phyloP scores from a whole-genome alignment of 2,329 filamentous ascomycete genomes.

The Massarina eburnea region DNA sequence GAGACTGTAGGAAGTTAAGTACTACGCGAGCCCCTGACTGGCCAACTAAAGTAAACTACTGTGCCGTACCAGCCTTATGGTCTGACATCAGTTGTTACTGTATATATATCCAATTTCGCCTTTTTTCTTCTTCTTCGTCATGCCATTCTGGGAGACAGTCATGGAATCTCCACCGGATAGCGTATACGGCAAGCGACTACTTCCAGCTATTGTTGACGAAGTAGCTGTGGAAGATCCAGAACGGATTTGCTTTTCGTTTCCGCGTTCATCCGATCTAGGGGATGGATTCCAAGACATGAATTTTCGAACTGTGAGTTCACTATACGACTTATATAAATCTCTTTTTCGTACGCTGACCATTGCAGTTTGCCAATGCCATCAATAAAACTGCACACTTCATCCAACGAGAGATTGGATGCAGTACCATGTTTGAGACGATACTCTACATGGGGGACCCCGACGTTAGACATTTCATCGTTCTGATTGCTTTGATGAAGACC shows the following conservation, averaged over 20 bases:
- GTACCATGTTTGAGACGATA: conserved; percentile 28
- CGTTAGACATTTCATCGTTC: conserved; percentile 41
- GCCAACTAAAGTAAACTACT: background rate
- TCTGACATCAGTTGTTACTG: background rate
- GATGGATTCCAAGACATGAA: conserved; percentile 36
- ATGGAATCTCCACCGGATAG: conserved; percentile 18
- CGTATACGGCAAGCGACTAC: conserved; percentile 24
- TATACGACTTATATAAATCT: conserved; percentile 14
- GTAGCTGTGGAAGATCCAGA: conserved; percentile 23
- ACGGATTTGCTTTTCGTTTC: conserved; percentile 26
- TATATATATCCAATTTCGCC: background rate
- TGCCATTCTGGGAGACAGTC: conserved; percentile 35
- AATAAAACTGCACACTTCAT: conserved; percentile 37
- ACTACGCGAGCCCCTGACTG: background rate
- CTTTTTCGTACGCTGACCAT: conserved; percentile 14
- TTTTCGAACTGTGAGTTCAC: conserved; percentile 27
- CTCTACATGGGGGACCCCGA: conserved; percentile 39
- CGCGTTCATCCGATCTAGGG: conserved; percentile 14
- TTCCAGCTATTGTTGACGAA: conserved; percentile 46
- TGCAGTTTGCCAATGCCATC: conserved; percentile 33
- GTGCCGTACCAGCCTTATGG: background rate
- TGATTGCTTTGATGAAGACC: conserved; percentile 48
- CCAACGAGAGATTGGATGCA: conserved; percentile 29
- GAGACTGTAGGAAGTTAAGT: background rate
- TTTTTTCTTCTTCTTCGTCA: conserved; percentile 7